phyloP scores from a whole-genome alignment of 305 asterid species.

The Fraxinus sp. region DNA sequence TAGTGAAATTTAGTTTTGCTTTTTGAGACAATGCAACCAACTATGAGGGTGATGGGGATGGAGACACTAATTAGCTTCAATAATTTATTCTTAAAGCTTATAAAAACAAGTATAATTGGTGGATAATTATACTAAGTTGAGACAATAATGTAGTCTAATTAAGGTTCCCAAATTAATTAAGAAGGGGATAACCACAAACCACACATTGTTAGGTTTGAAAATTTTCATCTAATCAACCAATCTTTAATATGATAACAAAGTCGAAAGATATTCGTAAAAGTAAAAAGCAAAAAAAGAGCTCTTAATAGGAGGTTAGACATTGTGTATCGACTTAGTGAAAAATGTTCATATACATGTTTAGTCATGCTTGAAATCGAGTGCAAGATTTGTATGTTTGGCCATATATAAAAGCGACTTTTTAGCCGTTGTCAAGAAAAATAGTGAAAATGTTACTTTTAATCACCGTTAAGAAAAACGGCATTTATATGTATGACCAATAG shows the following conservation, averaged over 20 bases:
- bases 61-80: conserved; percentile 25
- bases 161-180: not conserved
- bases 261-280: not conserved
- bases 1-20: conserved; percentile 38
- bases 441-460: not conserved
- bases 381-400: not conserved
- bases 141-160: not conserved
- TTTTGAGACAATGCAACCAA: conserved; percentile 48
- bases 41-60: conserved; percentile 43
- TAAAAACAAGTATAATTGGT: not conserved
- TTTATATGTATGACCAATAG: not conserved
- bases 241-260: not conserved
- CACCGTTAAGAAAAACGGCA: not conserved
- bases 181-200: not conserved
- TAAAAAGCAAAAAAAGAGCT: not conserved
- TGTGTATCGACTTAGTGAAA: not conserved
- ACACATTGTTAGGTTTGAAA: not conserved
- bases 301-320: not conserved
- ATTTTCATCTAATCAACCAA: not conserved
- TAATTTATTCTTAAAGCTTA: not conserved
- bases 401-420: not conserved
- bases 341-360: not conserved
- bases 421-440: not conserved
- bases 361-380: not conserved
- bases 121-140: conserved; percentile 2